A percentile compares a stretch with the other conserved stretches of the same genome.
Conservation (phyloP, 2,329 filamentous ascomycete genomes). For the Alternaria triticina region DNA sequence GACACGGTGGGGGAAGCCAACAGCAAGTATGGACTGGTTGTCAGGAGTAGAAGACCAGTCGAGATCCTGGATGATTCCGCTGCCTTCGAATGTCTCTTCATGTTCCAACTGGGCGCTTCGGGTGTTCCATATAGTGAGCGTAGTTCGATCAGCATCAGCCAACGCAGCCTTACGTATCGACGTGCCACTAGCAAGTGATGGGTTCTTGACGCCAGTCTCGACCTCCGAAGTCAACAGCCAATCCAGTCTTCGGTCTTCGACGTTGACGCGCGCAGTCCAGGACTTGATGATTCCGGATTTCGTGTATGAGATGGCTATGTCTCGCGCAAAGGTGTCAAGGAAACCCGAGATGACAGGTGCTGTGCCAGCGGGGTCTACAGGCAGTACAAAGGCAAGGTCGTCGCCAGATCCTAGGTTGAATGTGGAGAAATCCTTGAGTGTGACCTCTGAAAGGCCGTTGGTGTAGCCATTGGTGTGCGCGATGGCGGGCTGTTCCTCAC, state of each 20-base stretch:
- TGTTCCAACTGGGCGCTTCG: slow-evolving; percentile 82
- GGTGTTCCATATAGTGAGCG: slow-evolving; percentile 90
- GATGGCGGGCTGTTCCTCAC: slow-evolving; percentile 33
- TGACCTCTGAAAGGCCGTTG: slow-evolving; percentile 45
- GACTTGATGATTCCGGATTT: slow-evolving; percentile 76
- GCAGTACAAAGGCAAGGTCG: slow-evolving; percentile 68
- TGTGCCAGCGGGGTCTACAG: slow-evolving; percentile 85
- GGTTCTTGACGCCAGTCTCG: slow-evolving; percentile 75
- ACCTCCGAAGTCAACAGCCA: slow-evolving; percentile 85
- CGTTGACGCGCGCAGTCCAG: slow-evolving; percentile 80
- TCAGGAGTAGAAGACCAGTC: slow-evolving; percentile 95
- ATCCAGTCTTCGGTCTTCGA: slow-evolving; percentile 66
- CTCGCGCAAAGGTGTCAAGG: slow-evolving; percentile 83
- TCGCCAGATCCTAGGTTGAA: slow-evolving; percentile 69
- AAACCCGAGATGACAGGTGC: slow-evolving; percentile 75
- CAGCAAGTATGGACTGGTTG: slow-evolving; percentile 84
- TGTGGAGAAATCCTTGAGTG: slow-evolving; percentile 70
- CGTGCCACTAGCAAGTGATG: slow-evolving; percentile 81
- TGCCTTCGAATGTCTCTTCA: slow-evolving; percentile 73
- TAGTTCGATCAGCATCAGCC: slow-evolving; percentile 74
- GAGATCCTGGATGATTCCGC: slow-evolving; percentile 81
- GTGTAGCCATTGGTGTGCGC: slow-evolving; percentile 36
- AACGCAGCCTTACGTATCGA: slow-evolving; percentile 86
- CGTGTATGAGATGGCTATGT: slow-evolving; percentile 86
- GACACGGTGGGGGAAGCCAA: slow-evolving; percentile 89